Evolutionary conservation across 768 basidiomycete species (phyloP), one percentile per base, ranked within the genome.

Genomic region (Gloeophyllum trabeum): DNA sequence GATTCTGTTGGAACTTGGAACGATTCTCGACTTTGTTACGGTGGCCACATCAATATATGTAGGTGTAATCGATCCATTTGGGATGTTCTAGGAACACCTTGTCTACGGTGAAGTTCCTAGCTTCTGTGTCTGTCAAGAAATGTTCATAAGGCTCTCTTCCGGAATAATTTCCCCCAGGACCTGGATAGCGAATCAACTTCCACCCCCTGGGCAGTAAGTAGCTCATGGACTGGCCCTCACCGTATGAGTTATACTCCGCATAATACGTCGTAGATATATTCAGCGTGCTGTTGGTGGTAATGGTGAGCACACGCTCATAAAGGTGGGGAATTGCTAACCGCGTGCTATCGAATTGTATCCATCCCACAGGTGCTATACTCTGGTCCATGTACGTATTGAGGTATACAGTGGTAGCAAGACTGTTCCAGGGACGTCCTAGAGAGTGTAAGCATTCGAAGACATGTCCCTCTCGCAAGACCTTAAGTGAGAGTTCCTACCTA

Each of bases 361-460:
- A 80, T 5, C 77, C 76, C 6, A 51, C 63, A 1, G 75, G 65
- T 5, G 59, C 38, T 24, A 79, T 66, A 47, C 66, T 74, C 10
- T 69, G 60, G 41, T 81, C 76, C 77, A 81, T 81, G 40, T 65
- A 70, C 0, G 69, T 77, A 4, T 56, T 58, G 5, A 79, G 54
- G 45, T 61, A 81, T 1, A 81, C 70, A 0, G 75, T 69, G 0
- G 66, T 66, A 0, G 77, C 72, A 5, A 73, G 56, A 40, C 71
- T 65, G 51, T 79, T 80, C 79, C 80, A 81, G 0, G 80, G 79
- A 2, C 79, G 69, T 10, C 55, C 52, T 64, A 24, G 14, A 12
- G 10, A 12, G 35, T 7, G 4, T 3, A 39, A n/a, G 10, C 28
- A 32, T 32, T 32, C 10, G 16, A 32, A 32, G 16, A 32, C 16